A percentile compares a stretch with the other conserved stretches of the same genome.
Conservation (phyloP, 805 yeast species). For the Hermanozyma aechmeae region DNA sequence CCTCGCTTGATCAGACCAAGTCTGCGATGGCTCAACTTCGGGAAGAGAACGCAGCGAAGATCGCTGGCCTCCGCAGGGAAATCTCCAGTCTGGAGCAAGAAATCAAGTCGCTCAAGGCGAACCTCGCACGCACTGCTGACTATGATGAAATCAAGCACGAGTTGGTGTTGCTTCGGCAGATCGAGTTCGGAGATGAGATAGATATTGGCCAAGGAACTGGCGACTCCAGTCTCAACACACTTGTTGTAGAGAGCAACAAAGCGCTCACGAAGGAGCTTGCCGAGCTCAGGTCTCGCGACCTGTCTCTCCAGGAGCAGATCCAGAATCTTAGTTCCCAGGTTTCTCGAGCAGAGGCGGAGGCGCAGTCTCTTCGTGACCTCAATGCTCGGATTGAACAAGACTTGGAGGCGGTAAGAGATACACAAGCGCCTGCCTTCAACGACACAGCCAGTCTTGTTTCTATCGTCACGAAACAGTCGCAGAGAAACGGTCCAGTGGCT, state of each 20-base stretch:
- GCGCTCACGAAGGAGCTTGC: conserved; percentile 64
- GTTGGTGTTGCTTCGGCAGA: conserved; percentile 58
- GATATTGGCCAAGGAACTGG: conserved; percentile 22
- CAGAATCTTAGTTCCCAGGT: conserved; percentile 30
- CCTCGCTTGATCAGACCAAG: conserved; percentile 46
- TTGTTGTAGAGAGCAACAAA: conserved; percentile 62
- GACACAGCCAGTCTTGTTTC: conserved; percentile 64
- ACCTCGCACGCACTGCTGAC: conserved; percentile 47
- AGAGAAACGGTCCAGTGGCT: conserved; percentile 31
- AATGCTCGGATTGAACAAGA: conserved; percentile 70
- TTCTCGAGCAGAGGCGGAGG: conserved; percentile 22
- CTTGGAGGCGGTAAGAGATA: conserved; percentile 47
- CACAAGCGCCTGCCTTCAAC: conserved; percentile 36
- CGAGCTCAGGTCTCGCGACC: conserved; percentile 51
- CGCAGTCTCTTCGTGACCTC: conserved; percentile 32
- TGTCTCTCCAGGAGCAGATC: conserved; percentile 33
- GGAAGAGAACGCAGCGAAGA: conserved; percentile 19
- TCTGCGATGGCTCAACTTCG: conserved; percentile 13
- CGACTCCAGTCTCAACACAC: conserved; percentile 38
- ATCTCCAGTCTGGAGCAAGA: conserved; percentile 40
- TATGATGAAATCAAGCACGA: conserved; percentile 79
- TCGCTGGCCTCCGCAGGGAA: conserved; percentile 37
- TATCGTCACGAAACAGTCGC: conserved; percentile 28
- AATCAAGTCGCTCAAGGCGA: conserved; percentile 37
- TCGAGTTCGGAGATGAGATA: conserved; percentile 56